Conservation (phyloP, 2,329 filamentous ascomycete species). For the Fusarium mundagurra region DNA sequence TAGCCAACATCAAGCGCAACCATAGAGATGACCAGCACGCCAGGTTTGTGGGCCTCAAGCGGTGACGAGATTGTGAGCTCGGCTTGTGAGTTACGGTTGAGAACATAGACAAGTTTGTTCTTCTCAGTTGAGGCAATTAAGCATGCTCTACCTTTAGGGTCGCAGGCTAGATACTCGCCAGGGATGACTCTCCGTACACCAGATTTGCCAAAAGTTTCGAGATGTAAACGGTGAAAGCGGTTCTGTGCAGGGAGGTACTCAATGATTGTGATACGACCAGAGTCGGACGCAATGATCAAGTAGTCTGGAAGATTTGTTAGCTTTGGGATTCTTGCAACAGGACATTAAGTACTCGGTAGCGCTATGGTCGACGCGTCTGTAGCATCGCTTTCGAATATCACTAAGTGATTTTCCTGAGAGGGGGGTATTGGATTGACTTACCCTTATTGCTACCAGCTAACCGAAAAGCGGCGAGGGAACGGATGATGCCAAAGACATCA, state of each 20-base stretch:
- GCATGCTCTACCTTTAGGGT: conserved; percentile 95
- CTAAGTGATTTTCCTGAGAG: conserved; percentile 69
- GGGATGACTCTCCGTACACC: conserved; percentile 93
- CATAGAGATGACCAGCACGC: conserved; percentile 88
- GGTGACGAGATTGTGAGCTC: conserved; percentile 97
- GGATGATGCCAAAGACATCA: conserved; percentile 95
- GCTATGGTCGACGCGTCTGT: conserved; percentile 35
- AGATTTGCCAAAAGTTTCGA: conserved; percentile 98
- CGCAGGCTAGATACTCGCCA: conserved; percentile 93
- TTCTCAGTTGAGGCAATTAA: conserved; percentile 95
- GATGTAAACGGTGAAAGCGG: conserved; percentile 86
- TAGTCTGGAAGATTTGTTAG: conserved; percentile 73
- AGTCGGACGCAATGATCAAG: conserved; percentile 94
- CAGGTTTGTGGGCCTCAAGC: conserved; percentile 92
- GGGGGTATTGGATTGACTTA: conserved; percentile 65
- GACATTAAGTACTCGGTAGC: conserved; percentile 36
- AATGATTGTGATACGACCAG: conserved; percentile 91
- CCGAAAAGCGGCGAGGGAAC: conserved; percentile 87
- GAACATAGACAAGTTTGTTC: conserved; percentile 98
- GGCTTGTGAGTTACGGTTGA: conserved; percentile 94
- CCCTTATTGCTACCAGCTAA: conserved; percentile 95
- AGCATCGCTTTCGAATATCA: conserved; percentile 59
- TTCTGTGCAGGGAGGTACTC: conserved; percentile 91
- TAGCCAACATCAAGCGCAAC: conserved; percentile 94
- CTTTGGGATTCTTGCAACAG: conserved; percentile 36